phyloP scores from a whole-genome alignment of 805 yeast species.

The Zygosaccharomyces bisporus region DNA sequence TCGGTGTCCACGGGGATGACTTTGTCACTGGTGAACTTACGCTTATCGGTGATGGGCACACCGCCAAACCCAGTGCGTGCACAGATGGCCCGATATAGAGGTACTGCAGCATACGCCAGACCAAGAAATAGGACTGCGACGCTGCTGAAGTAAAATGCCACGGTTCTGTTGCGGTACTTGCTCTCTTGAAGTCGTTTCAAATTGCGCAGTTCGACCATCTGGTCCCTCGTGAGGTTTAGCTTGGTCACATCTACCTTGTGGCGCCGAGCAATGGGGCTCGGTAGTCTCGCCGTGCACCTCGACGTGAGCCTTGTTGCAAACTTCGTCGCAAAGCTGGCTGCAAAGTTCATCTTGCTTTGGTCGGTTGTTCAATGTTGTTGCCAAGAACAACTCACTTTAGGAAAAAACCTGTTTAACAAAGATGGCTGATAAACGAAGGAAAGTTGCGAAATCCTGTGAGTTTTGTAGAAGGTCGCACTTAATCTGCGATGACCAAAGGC shows the following conservation, averaged over 20 bases:
- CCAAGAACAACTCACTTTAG: neutral
- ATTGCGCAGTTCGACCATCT: slow-evolving; percentile 25
- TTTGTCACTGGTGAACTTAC: slow-evolving; percentile 80
- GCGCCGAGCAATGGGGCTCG: neutral
- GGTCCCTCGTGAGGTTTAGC: slow-evolving; percentile 26
- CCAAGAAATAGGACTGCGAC: slow-evolving; percentile 68
- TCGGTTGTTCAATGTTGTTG: neutral
- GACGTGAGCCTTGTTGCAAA: neutral
- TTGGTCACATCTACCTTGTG: slow-evolving; percentile 3
- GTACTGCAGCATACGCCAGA: slow-evolving; percentile 85
- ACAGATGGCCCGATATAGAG: slow-evolving; percentile 86
- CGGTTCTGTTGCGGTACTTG: slow-evolving; percentile 45
- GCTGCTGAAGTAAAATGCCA: slow-evolving; percentile 64
- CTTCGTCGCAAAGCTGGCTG: neutral
- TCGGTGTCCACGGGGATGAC: slow-evolving; percentile 83
- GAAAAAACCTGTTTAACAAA: neutral
- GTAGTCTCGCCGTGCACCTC: neutral
- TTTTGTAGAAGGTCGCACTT: slow-evolving; percentile 91
- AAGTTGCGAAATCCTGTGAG: slow-evolving; percentile 59
- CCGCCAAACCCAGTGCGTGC: slow-evolving; percentile 97
- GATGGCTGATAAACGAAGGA: slow-evolving; percentile 15
- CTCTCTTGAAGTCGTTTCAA: slow-evolving; percentile 25
- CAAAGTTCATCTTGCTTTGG: neutral
- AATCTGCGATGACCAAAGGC: slow-evolving; percentile 79
- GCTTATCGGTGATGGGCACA: slow-evolving; percentile 80